These are phyloP conservation scores for Pulveroboletus sp. DNA, from an alignment of 1,284 basidiomycete species.

Conservation along the genomic window DNA sequence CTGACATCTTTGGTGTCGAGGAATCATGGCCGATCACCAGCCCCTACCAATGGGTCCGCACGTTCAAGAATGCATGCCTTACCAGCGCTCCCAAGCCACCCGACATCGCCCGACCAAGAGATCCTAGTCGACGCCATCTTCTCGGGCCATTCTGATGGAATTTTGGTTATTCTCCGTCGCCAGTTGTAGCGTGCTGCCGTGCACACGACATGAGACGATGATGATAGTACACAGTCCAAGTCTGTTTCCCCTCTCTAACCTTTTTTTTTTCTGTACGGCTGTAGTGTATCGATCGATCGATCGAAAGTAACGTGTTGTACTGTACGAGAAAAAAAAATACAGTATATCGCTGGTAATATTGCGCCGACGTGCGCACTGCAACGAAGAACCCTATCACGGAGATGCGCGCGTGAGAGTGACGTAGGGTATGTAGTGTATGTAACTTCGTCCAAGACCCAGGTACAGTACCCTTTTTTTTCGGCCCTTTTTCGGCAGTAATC, in stretches of 20 bases:
- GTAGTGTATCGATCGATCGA: neutral
- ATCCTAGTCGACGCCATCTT: slow-evolving; percentile 74
- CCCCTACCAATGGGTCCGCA: neutral
- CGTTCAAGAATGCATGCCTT: slow-evolving; percentile 16
- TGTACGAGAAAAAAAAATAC: neutral
- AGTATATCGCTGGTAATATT: too few relatives aligned
- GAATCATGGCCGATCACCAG: slow-evolving; percentile 11
- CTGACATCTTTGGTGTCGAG: slow-evolving; percentile 17
- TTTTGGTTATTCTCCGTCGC: slow-evolving; percentile 69
- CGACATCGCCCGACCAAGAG: slow-evolving; percentile 34
- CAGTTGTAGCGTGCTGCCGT: neutral
- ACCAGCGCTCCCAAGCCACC: slow-evolving; percentile 2
- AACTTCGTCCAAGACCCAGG: too few relatives aligned
- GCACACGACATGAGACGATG: too few relatives aligned
- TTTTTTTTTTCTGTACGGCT: neutral
- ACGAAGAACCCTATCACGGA: too few relatives aligned
- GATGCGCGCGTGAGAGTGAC: too few relatives aligned
- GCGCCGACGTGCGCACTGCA: too few relatives aligned
- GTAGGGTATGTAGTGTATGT: too few relatives aligned
- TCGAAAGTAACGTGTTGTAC: slow-evolving; percentile 6
- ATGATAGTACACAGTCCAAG: too few relatives aligned
- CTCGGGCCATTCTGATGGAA: slow-evolving; percentile 76
- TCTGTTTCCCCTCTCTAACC: neutral
- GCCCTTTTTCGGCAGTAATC: too few relatives aligned
- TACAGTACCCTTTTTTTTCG: too few relatives aligned